Conservation (phyloP, 345 rosid species). For the Physaria fendleri region DNA sequence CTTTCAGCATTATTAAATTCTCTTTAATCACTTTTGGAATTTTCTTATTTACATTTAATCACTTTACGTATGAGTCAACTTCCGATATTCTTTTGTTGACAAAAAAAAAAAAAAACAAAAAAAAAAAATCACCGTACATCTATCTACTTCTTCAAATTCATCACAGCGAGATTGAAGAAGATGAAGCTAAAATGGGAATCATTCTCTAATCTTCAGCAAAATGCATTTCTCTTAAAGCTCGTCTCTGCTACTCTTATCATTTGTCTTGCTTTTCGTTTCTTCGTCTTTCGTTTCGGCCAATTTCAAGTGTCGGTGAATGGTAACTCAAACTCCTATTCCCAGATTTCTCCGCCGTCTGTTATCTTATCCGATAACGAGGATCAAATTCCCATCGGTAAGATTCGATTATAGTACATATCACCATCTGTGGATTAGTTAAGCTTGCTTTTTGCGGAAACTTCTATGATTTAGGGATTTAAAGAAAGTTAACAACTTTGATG, state of each 20-base stretch:
- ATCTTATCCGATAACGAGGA: slow-evolving; percentile 39
- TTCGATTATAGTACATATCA: neutral
- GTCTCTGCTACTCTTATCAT: slow-evolving; percentile 43
- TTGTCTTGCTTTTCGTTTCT: slow-evolving; percentile 55
- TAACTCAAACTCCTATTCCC: slow-evolving; percentile 9
- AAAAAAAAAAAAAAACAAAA: no score
- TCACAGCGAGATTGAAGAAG: slow-evolving; percentile 13
- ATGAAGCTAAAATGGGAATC: slow-evolving; percentile 54
- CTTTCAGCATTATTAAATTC: no score
- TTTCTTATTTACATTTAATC: no score
- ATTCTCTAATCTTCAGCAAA: slow-evolving; percentile 37
- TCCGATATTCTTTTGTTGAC: neutral
- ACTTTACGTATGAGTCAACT: neutral
- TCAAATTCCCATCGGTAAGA: slow-evolving; percentile 42
- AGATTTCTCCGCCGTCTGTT: slow-evolving; percentile 14
- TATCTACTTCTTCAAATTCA: neutral
- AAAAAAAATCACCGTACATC: neutral
- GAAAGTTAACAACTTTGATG: neutral
- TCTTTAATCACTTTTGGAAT: no score
- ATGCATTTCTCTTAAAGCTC: slow-evolving; percentile 42
- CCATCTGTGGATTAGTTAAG: neutral
- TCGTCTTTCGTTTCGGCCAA: slow-evolving; percentile 24
- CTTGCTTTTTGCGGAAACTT: neutral
- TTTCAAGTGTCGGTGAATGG: slow-evolving; percentile 20
- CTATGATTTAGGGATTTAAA: slow-evolving; percentile 11